These are phyloP conservation scores for Penicillium soppii DNA, from an alignment of 495 filamentous ascomycete species.

Conservation along the genomic window DNA sequence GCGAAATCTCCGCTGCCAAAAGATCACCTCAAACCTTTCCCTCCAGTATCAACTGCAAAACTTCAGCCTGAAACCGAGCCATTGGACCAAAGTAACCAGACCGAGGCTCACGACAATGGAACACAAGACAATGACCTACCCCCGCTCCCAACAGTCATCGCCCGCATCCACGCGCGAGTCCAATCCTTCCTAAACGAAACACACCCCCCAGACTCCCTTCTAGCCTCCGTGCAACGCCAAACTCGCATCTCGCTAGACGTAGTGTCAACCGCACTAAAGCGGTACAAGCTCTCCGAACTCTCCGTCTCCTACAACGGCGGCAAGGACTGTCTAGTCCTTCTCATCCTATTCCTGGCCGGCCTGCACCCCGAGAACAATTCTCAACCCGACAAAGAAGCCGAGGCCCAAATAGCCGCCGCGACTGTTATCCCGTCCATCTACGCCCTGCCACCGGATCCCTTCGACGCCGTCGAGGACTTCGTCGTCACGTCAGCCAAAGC, in stretches of 20 bases:
- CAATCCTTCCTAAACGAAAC: slow-evolving; percentile 65
- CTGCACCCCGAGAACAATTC: slow-evolving; percentile 37
- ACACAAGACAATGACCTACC: slow-evolving; percentile 10
- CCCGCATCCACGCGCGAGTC: slow-evolving; percentile 61
- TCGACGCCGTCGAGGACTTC: slow-evolving; percentile 82
- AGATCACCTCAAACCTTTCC: slow-evolving; percentile 7
- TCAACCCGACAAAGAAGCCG: slow-evolving; percentile 4
- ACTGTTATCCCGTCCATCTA: slow-evolving; percentile 74
- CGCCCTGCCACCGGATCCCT: slow-evolving; percentile 77
- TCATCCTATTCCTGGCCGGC: slow-evolving; percentile 82
- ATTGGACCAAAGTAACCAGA: background rate
- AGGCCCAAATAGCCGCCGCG: slow-evolving; percentile 12
- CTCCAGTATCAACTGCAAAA: background rate
- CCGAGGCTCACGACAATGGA: background rate
- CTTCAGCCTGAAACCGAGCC: background rate
- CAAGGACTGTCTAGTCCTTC: slow-evolving; percentile 93
- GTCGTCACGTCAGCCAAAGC: slow-evolving; percentile 58
- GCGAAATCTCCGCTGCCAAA: slow-evolving; percentile 1
- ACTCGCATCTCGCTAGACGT: slow-evolving; percentile 68
- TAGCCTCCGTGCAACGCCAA: slow-evolving; percentile 66
- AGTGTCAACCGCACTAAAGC: slow-evolving; percentile 65
- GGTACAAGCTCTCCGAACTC: slow-evolving; percentile 73
- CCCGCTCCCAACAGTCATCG: slow-evolving; percentile 51
- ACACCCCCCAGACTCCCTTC: slow-evolving; percentile 55
- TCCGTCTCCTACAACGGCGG: slow-evolving; percentile 97